Conservation (phyloP, 1,284 basidiomycete genomes). For the Fomitopsis pinicola region DNA sequence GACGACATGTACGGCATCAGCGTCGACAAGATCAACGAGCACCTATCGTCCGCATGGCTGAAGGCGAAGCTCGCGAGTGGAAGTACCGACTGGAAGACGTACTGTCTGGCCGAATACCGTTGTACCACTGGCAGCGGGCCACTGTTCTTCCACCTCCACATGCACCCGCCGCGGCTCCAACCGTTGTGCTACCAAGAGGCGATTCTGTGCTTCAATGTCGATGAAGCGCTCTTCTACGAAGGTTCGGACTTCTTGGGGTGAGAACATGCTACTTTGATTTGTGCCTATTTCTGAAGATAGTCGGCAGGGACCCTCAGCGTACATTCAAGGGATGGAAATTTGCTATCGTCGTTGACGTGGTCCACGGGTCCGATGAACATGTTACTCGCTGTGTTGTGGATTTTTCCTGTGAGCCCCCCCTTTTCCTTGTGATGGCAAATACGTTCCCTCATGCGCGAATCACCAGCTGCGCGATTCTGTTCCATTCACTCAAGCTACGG, state of each 20-base stretch:
- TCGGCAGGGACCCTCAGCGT: conserved; percentile 8
- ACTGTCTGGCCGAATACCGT: conserved; percentile 25
- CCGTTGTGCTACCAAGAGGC: conserved; percentile 29
- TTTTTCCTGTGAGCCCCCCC: conserved; percentile 18
- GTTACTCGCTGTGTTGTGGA: conserved; percentile 22
- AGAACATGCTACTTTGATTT: neutral
- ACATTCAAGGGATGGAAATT: conserved; percentile 25
- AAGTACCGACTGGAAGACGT: conserved; percentile 9
- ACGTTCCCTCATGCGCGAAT: neutral
- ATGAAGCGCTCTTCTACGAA: conserved; percentile 25
- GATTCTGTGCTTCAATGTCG: conserved; percentile 26
- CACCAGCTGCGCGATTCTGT: conserved; percentile 24
- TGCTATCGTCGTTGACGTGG: conserved; percentile 26
- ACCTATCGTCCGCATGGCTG: conserved; percentile 27
- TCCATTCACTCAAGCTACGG: conserved; percentile 20
- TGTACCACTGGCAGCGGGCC: conserved; percentile 17
- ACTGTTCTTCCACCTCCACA: conserved; percentile 24
- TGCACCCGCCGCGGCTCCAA: conserved; percentile 26
- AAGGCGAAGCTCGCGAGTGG: conserved; percentile 20
- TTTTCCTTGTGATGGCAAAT: neutral
- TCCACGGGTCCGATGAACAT: conserved; percentile 16
- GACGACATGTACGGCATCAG: conserved; percentile 22
- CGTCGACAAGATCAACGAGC: conserved; percentile 27
- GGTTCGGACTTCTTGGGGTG: conserved; percentile 20
- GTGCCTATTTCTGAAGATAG: neutral